phyloP scores from a whole-genome alignment of 257 asterid genomes.

The Gentiana dahurica region DNA sequence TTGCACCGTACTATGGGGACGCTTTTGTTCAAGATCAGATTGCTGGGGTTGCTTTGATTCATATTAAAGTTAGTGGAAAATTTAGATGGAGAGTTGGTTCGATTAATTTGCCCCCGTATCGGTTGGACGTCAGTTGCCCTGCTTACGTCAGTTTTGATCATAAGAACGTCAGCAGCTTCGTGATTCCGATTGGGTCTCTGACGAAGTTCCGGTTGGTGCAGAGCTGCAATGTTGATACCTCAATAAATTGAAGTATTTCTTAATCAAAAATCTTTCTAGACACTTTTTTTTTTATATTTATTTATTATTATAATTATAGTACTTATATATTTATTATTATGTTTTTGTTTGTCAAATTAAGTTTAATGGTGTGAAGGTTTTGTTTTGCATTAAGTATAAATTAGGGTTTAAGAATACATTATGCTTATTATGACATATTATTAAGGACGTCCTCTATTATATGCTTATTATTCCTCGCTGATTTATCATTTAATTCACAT shows the following conservation, averaged over 20 bases:
- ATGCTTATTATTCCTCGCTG: no score
- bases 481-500: no score
- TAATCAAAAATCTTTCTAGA: no score
- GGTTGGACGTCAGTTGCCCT: slow-evolving; percentile 56
- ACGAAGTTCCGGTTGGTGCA: slow-evolving; percentile 38
- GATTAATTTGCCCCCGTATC: slow-evolving; percentile 46
- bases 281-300: no score
- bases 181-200: slow-evolving; percentile 23
- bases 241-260: neutral
- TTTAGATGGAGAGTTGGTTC: slow-evolving; percentile 77
- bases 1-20: slow-evolving; percentile 35
- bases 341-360: no score
- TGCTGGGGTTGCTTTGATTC: slow-evolving; percentile 37
- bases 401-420: no score
- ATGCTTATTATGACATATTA: no score
- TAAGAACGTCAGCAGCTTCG: slow-evolving; percentile 3
- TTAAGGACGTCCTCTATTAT: no score
- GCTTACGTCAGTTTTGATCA: slow-evolving; percentile 51
- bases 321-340: no score
- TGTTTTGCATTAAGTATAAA: no score
- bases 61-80: slow-evolving; percentile 39
- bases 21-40: slow-evolving; percentile 29
- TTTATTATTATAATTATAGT: no score
- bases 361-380: no score
- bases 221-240: slow-evolving; percentile 50